Percentiles rank a stretch among this genome's conserved stretches.
phyloP scores from a whole-genome alignment of 106 monocot genomes.

The Agapanthus africanus region DNA sequence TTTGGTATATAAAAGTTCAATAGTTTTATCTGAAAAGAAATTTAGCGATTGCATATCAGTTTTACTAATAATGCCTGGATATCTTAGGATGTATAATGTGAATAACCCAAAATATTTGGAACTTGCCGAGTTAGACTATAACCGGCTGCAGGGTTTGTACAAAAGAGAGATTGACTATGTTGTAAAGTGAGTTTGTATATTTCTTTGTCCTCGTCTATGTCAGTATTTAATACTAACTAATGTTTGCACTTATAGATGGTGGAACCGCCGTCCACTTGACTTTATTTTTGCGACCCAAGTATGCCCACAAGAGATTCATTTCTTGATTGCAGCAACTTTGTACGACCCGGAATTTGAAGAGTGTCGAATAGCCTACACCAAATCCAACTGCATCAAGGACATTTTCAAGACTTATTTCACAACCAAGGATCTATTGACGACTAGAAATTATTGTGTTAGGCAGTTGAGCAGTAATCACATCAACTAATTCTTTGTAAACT shows the following conservation, averaged over 20 bases:
- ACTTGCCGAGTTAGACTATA: slow-evolving; percentile 2
- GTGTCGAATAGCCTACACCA: slow-evolving; percentile 27
- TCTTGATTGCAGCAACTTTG: slow-evolving; percentile 25
- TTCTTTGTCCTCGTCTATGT: no score
- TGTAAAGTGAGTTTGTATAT: slow-evolving; percentile 3
- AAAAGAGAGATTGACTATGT: neutral
- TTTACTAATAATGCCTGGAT: neutral
- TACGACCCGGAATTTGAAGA: slow-evolving; percentile 20
- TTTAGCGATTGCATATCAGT: no score
- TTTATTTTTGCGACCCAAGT: slow-evolving; percentile 4
- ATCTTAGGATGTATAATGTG: slow-evolving; percentile 5
- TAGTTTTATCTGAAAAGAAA: neutral
- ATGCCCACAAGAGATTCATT: slow-evolving; percentile 23
- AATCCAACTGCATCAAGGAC: slow-evolving; percentile 27
- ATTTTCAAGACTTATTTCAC: slow-evolving; percentile 17
- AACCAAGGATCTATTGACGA: slow-evolving; percentile 18
- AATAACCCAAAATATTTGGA: slow-evolving; percentile 7
- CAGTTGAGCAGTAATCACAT: slow-evolving; percentile 15
- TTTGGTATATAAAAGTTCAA: neutral
- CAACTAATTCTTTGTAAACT: neutral
- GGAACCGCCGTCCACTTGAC: slow-evolving; percentile 15
- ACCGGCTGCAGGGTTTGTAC: neutral
- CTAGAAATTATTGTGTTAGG: slow-evolving; percentile 11
- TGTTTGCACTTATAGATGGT: slow-evolving; percentile 20
- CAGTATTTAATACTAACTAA: neutral